phyloP scores from a whole-genome alignment of 2,329 filamentous ascomycete species.

The Cladorrhinum sp. region DNA sequence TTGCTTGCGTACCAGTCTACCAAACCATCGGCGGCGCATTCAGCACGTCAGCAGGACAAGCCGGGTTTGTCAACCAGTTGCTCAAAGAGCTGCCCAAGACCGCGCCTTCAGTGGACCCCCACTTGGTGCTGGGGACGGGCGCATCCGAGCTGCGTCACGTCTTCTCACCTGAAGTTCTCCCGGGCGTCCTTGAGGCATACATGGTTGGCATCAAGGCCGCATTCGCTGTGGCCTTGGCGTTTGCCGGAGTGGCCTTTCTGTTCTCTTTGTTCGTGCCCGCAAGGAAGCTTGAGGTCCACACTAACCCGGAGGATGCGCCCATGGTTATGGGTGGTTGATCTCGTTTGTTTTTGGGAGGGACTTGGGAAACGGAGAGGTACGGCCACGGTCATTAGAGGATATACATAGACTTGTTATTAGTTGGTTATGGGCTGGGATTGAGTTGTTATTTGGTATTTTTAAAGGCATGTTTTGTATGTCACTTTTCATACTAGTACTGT shows the following conservation, averaged over 20 bases:
- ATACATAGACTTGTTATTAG: too few relatives aligned
- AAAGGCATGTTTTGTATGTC: too few relatives aligned
- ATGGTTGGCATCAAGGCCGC: slow-evolving; percentile 58
- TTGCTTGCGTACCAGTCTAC: slow-evolving; percentile 29
- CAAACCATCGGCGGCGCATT: slow-evolving; percentile 45
- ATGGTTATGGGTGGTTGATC: not conserved
- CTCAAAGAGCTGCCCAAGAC: slow-evolving; percentile 24
- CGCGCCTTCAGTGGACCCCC: slow-evolving; percentile 34
- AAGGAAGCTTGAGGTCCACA: not conserved
- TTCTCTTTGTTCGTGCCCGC: slow-evolving; percentile 12
- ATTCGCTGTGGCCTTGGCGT: slow-evolving; percentile 45
- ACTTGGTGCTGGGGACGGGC: slow-evolving; percentile 36
- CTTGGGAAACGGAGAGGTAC: too few relatives aligned
- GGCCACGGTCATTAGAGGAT: too few relatives aligned
- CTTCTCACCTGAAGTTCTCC: slow-evolving; percentile 46
- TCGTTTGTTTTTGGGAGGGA: too few relatives aligned
- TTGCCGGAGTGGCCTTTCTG: slow-evolving; percentile 38
- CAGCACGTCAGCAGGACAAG: slow-evolving; percentile 42
- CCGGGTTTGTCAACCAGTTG: slow-evolving; percentile 38
- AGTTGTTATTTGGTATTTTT: too few relatives aligned
- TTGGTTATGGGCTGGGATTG: too few relatives aligned
- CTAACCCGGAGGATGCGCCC: not conserved
- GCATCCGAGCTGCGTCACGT: slow-evolving; percentile 49
- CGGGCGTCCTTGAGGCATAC: slow-evolving; percentile 54
- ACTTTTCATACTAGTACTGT: too few relatives aligned